Evolutionary conservation across 805 yeast species (phyloP).

Genomic region (Diddensiella santjacobensis): DNA sequence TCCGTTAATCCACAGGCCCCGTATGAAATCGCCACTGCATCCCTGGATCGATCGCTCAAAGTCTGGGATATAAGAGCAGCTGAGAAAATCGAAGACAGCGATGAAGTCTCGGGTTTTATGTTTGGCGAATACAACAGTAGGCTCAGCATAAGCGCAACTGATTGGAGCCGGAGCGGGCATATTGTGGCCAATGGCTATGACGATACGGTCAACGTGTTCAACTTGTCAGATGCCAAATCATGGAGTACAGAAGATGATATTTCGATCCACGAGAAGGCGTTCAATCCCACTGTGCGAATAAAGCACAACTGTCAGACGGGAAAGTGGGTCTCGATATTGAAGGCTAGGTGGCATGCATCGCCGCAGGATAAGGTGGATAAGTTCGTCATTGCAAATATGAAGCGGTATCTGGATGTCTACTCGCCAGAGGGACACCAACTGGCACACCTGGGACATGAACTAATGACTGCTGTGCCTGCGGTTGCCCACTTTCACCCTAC

Average conservation of each 20-base stretch:
- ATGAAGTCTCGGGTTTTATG: conserved; percentile 42
- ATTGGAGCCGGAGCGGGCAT: conserved; percentile 65
- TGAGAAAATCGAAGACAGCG: conserved; percentile 9
- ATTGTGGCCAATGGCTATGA: conserved; percentile 93
- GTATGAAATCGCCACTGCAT: conserved; percentile 77
- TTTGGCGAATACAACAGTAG: conserved; percentile 67
- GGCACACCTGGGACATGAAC: conserved; percentile 62
- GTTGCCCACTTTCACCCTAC: conserved; percentile 80
- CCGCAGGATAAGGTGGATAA: conserved; percentile 74
- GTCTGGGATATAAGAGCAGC: conserved; percentile 79
- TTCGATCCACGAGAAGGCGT: conserved; percentile 26
- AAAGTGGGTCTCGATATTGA: conserved; percentile 90
- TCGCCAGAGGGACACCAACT: conserved; percentile 70
- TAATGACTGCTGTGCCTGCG: conserved; percentile 90
- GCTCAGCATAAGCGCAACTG: conserved; percentile 77
- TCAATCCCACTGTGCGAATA: conserved; percentile 60
- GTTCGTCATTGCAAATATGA: conserved; percentile 92
- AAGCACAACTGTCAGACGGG: conserved; percentile 96
- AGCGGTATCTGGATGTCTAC: conserved; percentile 77
- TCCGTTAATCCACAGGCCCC: conserved; percentile 64
- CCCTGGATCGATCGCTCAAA: conserved; percentile 78
- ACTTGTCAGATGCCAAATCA: conserved; percentile 38
- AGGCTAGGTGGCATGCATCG: conserved; percentile 77
- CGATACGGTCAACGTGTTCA: conserved; percentile 73
- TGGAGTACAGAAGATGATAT: conserved; percentile 22